Evolutionary conservation across 805 yeast genomes (phyloP), one percentile per base, ranked within the genome.

Genomic region (Saturnispora hagleri): DNA sequence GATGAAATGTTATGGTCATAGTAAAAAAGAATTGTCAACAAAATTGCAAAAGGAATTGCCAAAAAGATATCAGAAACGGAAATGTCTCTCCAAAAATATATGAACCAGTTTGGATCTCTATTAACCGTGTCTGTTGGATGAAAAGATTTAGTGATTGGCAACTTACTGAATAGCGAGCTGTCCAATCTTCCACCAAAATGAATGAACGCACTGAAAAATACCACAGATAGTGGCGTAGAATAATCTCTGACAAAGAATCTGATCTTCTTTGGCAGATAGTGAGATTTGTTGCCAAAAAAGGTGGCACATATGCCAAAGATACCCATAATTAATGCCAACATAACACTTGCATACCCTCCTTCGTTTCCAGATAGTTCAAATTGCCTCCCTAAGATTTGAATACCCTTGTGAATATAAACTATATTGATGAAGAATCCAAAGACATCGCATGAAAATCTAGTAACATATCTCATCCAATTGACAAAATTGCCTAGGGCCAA

Each of bases 1-100:
- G 97, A 84, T 2, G 97, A 89, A 10, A 91, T 95, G 57, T 91
- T 93, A 67, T 91, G 99, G 68, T 91, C 99, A 67, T 90, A 93
- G 66, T 89, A 91, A 68, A 93, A 91, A 47, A 91, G 70, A 47
- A 84, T 76, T 0, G 98, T 89, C 43, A 93, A 69, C 46, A 93
- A 73, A 1, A 93, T 69, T 0, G 96, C 98, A 74, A 91, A 93
- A 0, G 99, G 99, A 7, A 93, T 65, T 0, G 99, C 98, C 36
- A 93, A 66, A 62, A 93, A 93, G 0, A 91, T 82, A 58, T 89
- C 81, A 2, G 82, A 82, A 1, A 84, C 89, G 0, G 82, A 62
- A 2, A 86, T 76, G 47, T 77, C 77, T 47, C 66, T 56, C 93
- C 93, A 86, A 62, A 86, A 86, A 53, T 83, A 79, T 13, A 86